These are phyloP conservation scores for Euphorbia tirucalli DNA, from an alignment of 345 rosid species.

Conservation along the genomic window DNA sequence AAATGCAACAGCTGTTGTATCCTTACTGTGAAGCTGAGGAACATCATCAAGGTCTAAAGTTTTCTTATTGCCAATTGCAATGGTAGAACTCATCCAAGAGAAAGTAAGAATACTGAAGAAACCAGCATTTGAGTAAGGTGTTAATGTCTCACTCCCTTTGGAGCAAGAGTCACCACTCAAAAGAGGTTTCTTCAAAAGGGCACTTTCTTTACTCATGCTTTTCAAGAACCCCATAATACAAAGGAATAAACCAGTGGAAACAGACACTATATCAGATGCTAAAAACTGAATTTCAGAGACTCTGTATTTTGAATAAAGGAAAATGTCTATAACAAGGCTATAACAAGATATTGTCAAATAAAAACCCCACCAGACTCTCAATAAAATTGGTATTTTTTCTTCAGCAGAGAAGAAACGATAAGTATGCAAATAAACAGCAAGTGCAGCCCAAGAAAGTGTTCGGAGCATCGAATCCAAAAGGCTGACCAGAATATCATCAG, in stretches of 20 bases:
- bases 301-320: constrained; percentile 30
- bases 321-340: constrained; percentile 48
- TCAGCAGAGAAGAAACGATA: constrained; percentile 26
- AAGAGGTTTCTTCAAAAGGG: constrained; percentile 41
- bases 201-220: constrained; percentile 23
- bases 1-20: constrained; percentile 21
- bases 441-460: constrained; percentile 61
- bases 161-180: constrained; percentile 23
- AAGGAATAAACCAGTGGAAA: constrained; percentile 45
- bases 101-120: constrained; percentile 27
- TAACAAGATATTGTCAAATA: constrained; percentile 54
- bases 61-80: constrained; percentile 27
- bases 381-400: constrained; percentile 38
- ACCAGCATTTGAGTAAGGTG: constrained; percentile 31
- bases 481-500: constrained; percentile 38
- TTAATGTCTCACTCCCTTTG: constrained; percentile 23
- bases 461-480: constrained; percentile 53
- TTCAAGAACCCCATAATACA: constrained; percentile 47
- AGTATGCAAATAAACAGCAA: constrained; percentile 35
- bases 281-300: constrained; percentile 27
- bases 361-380: constrained; percentile 71
- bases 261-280: constrained; percentile 47
- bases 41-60: constrained; percentile 30
- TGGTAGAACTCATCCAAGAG: constrained; percentile 21
- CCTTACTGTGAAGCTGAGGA: constrained; percentile 23